Percentiles rank a stretch among this genome's conserved stretches.
phyloP scores from a whole-genome alignment of 805 yeast species.

The Saccharomycopsis guyanensis region DNA sequence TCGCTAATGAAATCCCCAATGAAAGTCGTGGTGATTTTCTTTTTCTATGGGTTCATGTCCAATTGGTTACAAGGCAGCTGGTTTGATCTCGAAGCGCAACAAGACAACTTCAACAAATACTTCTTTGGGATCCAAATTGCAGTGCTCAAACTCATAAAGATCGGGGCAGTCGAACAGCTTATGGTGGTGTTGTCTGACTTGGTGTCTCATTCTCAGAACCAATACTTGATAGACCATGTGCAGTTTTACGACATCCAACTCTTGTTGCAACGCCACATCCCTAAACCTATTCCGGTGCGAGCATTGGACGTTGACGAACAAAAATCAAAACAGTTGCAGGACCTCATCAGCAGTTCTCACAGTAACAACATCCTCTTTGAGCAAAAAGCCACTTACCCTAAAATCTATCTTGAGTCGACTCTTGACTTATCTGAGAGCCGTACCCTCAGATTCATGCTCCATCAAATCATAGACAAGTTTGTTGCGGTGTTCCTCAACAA shows the following conservation, averaged over 20 bases:
- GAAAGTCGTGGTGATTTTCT: constrained; percentile 6
- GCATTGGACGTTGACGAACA: constrained; percentile 42
- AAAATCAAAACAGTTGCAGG: constrained; percentile 32
- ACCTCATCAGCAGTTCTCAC: constrained; percentile 8
- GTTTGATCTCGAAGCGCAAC: constrained; percentile 14
- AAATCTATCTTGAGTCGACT: constrained; percentile 14
- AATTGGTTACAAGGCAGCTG: constrained; percentile 18
- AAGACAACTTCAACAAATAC: constrained; percentile 16
- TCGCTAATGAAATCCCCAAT: constrained; percentile 11
- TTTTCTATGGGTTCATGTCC: constrained; percentile 16
- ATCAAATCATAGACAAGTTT: constrained; percentile 11
- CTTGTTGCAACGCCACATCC: constrained; percentile 58
- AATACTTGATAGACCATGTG: constrained; percentile 29
- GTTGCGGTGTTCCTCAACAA: constrained; percentile 27
- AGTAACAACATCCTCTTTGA: constrained; percentile 1
- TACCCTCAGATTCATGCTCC: constrained; percentile 8
- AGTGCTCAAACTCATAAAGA: constrained; percentile 12
- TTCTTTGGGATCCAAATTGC: constrained; percentile 12
- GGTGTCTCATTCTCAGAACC: constrained; percentile 26
- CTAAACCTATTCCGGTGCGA: constrained; percentile 45
- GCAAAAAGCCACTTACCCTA: constrained; percentile 4
- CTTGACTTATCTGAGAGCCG: constrained; percentile 2
- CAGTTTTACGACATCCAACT: constrained; percentile 60
- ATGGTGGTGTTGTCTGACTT: constrained; percentile 57
- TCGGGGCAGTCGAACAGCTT: constrained; percentile 65